Base-by-base conservation (phyloP, 345 rosid genomes). In the Salix arbutifolia region DNA sequence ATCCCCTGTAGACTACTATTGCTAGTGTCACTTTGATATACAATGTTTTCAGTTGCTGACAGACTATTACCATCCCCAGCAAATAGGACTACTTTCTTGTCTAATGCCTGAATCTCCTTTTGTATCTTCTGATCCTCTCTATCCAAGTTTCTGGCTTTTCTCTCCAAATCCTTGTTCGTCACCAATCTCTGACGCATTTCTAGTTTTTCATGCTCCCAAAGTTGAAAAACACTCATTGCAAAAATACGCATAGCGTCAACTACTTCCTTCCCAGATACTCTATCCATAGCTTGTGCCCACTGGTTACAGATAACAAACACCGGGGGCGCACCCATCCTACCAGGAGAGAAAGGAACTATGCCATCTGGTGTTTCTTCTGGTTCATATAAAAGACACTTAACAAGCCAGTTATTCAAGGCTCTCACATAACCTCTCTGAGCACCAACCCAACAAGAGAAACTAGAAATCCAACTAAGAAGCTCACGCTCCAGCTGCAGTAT, bases 361-460 rank as follows among this genome's bases (percentile, higher is more conserved):
- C 98, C 99, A 83, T 96, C 98, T 0, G 93, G 72, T 28, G 97
- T 96, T 69, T 87, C 92, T 82, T 96, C 99, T 8, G 98, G 99
- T 85, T 89, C 99, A 60, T 96, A 88, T 35, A 82, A 78, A 76
- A 96, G 89, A 86, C 97, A 92, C 75, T 87, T 92, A 71, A 88
- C 68, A 68, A 96, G 97, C 98, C 99, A 96, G 77, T 75, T 81
- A 79, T 96, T 94, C 83, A 96, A 75, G 77, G 97, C 92, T 75
- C 67, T 87, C 64, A 92, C 91, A 50, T 80, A 94, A 8, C 90
- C 87, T 79, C 90, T 96, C 78, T 96, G 99, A 23, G 97, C 87
- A 53, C 84, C 86, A 44, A 94, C 77, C 99, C 99, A 96, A 71
- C 83, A 82, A 25, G 94, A 83, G 85, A 96, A 96, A 69, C 88